Conservation (phyloP, 2,329 filamentous ascomycete species). For the Fusarium sp. region DNA sequence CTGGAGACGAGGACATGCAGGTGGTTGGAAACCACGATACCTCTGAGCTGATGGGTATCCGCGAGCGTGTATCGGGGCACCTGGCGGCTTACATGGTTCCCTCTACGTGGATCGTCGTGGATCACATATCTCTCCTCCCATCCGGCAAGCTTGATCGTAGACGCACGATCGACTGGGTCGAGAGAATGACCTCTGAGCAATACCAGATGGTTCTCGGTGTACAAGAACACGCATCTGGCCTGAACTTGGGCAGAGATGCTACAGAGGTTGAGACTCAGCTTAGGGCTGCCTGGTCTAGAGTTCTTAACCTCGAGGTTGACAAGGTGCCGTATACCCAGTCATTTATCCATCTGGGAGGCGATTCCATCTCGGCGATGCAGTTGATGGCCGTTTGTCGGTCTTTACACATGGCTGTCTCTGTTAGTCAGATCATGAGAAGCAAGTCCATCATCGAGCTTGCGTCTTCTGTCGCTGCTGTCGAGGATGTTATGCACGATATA, state of each 20-base stretch:
- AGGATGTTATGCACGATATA: neutral
- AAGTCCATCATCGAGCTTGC: slow-evolving; percentile 38
- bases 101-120: slow-evolving; percentile 22
- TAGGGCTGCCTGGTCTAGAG: slow-evolving; percentile 25
- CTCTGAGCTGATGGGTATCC: slow-evolving; percentile 9
- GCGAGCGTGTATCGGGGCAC: slow-evolving; percentile 6
- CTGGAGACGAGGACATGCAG: neutral
- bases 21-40: neutral
- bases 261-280: slow-evolving; percentile 14
- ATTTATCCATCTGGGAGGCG: slow-evolving; percentile 31
- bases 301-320: slow-evolving; percentile 6
- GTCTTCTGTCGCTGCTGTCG: neutral
- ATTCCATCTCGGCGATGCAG: slow-evolving; percentile 38
- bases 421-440: slow-evolving; percentile 35
- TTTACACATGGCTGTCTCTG: slow-evolving; percentile 19
- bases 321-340: slow-evolving; percentile 29
- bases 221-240: slow-evolving; percentile 11
- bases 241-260: slow-evolving; percentile 13
- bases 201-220: slow-evolving; percentile 11
- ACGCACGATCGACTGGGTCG: slow-evolving; percentile 2
- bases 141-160: slow-evolving; percentile 32
- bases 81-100: slow-evolving; percentile 35
- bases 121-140: slow-evolving; percentile 18
- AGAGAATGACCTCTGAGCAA: slow-evolving; percentile 13
- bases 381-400: slow-evolving; percentile 35